Evolutionary conservation across 2,329 filamentous ascomycete species (phyloP).

Genomic region (Plenodomus tracheiphilus): DNA sequence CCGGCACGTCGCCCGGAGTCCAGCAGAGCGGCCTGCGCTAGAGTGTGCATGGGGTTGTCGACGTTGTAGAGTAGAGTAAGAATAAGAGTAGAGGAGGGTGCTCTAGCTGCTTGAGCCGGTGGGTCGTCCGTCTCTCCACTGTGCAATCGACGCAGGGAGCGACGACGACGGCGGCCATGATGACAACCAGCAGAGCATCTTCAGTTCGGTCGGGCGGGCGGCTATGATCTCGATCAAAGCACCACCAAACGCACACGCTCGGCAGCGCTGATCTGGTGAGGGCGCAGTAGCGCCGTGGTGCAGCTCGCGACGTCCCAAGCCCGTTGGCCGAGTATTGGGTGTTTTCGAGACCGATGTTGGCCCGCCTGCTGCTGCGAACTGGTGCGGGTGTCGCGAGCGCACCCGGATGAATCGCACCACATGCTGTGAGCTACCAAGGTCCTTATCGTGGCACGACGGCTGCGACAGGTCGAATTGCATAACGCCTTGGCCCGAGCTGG

Average conservation of each 20-base stretch:
- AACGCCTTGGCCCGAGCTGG: neutral
- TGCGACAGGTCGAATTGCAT: neutral
- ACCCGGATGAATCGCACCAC: too few relatives aligned
- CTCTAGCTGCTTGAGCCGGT: too few relatives aligned
- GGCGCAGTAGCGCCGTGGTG: slow-evolving; percentile 7
- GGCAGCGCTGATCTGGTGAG: slow-evolving; percentile 1
- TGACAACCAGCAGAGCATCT: too few relatives aligned
- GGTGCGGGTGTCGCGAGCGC: neutral
- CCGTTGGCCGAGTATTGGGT: slow-evolving; percentile 1
- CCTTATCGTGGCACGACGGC: neutral
- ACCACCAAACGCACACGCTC: neutral
- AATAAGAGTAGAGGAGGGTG: too few relatives aligned
- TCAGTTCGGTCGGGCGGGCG: slow-evolving; percentile 7
- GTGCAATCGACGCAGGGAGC: too few relatives aligned
- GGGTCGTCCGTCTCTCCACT: too few relatives aligned
- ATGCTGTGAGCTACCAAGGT: neutral
- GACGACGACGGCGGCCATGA: too few relatives aligned
- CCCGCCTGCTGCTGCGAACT: neutral
- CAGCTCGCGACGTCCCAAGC: slow-evolving; percentile 1
- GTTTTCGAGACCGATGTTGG: slow-evolving; percentile 1
- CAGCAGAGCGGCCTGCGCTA: neutral
- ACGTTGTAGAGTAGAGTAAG: too few relatives aligned
- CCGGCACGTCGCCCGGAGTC: neutral
- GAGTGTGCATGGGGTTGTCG: too few relatives aligned
- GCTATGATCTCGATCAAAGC: slow-evolving; percentile 3